Evolutionary conservation across 2,329 filamentous ascomycete genomes (phyloP).

Genomic region (Thermochaetoides dissita): DNA sequence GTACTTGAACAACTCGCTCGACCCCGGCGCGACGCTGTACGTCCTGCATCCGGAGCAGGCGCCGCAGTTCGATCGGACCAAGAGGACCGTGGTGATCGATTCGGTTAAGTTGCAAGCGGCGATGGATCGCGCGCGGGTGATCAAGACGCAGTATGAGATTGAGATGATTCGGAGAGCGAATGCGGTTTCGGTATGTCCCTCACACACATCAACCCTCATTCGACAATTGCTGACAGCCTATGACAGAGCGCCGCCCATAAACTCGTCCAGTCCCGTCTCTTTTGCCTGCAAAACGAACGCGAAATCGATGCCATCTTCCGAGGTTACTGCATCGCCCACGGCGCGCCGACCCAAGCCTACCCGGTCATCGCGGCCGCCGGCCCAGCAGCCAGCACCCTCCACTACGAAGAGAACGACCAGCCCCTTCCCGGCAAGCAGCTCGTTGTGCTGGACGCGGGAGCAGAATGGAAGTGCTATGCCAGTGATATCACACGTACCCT

Average conservation of each 20-base stretch:
- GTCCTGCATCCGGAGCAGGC: constrained; percentile 25
- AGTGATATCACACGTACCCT: constrained; percentile 84
- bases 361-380: constrained; percentile 78
- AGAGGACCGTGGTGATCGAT: constrained; percentile 30
- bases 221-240: neutral
- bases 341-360: constrained; percentile 70
- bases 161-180: constrained; percentile 70
- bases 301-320: constrained; percentile 71
- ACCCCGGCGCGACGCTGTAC: constrained; percentile 28
- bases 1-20: constrained; percentile 36
- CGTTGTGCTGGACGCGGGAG: constrained; percentile 75
- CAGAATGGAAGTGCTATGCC: constrained; percentile 74
- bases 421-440: constrained; percentile 55
- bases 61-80: constrained; percentile 11
- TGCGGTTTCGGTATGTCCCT: constrained; percentile 41
- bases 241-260: constrained; percentile 52
- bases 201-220: neutral
- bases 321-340: constrained; percentile 54
- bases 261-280: constrained; percentile 52
- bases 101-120: constrained; percentile 45
- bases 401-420: constrained; percentile 73
- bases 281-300: constrained; percentile 57
- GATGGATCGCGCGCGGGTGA: constrained; percentile 66
- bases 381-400: constrained; percentile 67
- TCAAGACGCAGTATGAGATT: constrained; percentile 80